phyloP scores from a whole-genome alignment of 805 yeast genomes.

The Ogataea degrootiae region DNA sequence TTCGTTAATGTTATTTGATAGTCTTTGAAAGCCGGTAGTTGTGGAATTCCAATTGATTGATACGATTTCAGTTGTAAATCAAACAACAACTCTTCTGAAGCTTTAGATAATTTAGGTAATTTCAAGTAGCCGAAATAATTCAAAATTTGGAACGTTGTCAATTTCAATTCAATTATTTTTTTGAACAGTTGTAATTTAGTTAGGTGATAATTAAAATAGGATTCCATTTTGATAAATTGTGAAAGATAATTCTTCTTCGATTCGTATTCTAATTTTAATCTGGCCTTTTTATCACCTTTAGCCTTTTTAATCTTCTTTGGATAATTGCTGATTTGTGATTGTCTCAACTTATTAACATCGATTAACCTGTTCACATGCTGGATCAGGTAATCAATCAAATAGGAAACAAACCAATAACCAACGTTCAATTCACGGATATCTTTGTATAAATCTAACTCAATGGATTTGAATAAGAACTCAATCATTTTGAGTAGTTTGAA shows the following conservation, averaged over 20 bases:
- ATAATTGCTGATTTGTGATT: conserved; percentile 14
- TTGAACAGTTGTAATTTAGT: conserved; percentile 11
- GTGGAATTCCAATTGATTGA: conserved; percentile 75
- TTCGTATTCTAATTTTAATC: conserved; percentile 21
- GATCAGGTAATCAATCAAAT: conserved; percentile 22
- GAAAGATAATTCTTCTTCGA: conserved; percentile 7
- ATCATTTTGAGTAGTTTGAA: conserved; percentile 68
- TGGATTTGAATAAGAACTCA: conserved; percentile 66
- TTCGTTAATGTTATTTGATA: conserved; percentile 20
- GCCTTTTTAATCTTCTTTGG: conserved; percentile 23
- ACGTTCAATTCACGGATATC: conserved; percentile 57
- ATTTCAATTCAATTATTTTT: conserved; percentile 17
- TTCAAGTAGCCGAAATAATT: conserved; percentile 20
- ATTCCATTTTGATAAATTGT: conserved; percentile 9
- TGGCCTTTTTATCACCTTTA: conserved; percentile 22
- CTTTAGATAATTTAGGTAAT: conserved; percentile 26
- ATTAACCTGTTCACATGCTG: conserved; percentile 19
- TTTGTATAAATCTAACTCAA: conserved; percentile 69
- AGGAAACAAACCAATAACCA: conserved; percentile 64
- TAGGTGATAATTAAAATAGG: conserved; percentile 10
- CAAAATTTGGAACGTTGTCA: conserved; percentile 22
- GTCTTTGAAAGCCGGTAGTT: conserved; percentile 46
- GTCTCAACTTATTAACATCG: conserved; percentile 17
- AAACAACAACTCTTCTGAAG: conserved; percentile 35
- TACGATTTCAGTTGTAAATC: conserved; percentile 72